Evolutionary conservation across 495 filamentous ascomycete genomes (phyloP).

Genomic region (Cryomyces minteri): DNA sequence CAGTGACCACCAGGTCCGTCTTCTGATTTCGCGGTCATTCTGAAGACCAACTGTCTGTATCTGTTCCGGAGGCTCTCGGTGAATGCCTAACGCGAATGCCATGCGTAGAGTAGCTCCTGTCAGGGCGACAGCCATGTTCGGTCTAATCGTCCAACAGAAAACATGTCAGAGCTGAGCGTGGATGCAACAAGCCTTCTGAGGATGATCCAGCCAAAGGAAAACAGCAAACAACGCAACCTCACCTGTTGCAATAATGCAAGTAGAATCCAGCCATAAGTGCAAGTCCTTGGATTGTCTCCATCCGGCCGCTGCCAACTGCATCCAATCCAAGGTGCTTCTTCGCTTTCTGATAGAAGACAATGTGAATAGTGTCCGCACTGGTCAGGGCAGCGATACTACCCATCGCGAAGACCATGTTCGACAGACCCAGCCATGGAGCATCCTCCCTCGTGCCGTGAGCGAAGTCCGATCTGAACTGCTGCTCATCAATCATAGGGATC

Average conservation of each 20-base stretch:
- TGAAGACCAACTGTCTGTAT: too few species aligned
- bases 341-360: slow-evolving; percentile 52
- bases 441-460: slow-evolving; percentile 41
- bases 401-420: slow-evolving; percentile 70
- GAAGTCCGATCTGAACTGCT: too few species aligned
- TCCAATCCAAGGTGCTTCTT: slow-evolving; percentile 51
- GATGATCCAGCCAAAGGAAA: too few species aligned
- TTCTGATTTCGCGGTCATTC: too few species aligned
- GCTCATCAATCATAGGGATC: too few species aligned
- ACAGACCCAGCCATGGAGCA: slow-evolving; percentile 51
- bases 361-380: slow-evolving; percentile 50
- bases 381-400: slow-evolving; percentile 54
- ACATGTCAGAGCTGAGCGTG: too few species aligned
- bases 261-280: slow-evolving; percentile 60
- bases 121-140: slow-evolving; percentile 54
- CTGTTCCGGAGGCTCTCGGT: too few species aligned
- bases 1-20: too few species aligned
- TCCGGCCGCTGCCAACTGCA: slow-evolving; percentile 46
- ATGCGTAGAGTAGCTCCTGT: slow-evolving; percentile 50
- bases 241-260: slow-evolving; percentile 54
- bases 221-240: too few species aligned
- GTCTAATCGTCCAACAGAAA: slow-evolving; percentile 7
- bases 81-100: slow-evolving; percentile 19
- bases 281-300: slow-evolving; percentile 54
- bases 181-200: too few species aligned